Evolutionary conservation across 805 yeast genomes (phyloP).

Genomic region (Candida coquimbonensis): DNA sequence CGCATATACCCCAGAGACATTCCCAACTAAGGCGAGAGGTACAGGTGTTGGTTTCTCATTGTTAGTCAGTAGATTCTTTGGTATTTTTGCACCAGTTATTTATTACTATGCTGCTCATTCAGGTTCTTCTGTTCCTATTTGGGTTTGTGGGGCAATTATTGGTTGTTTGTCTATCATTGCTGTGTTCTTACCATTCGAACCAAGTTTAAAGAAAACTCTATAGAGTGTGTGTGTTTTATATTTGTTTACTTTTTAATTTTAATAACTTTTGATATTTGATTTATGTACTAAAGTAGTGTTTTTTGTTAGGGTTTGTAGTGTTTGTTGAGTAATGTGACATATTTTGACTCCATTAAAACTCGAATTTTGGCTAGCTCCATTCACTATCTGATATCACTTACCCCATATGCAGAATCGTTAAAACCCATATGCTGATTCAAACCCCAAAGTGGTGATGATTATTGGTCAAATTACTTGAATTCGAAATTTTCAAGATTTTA

Average conservation of each 20-base stretch:
- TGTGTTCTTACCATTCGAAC: slow-evolving; percentile 43
- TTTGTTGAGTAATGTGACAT: too few relatives aligned
- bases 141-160: slow-evolving; percentile 52
- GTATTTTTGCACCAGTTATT: slow-evolving; percentile 52
- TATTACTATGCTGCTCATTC: slow-evolving; percentile 39
- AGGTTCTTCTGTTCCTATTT: slow-evolving; percentile 51
- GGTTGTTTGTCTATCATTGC: slow-evolving; percentile 41
- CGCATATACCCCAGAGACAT: slow-evolving; percentile 62
- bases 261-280: too few relatives aligned
- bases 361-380: too few relatives aligned
- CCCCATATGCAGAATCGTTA: too few relatives aligned
- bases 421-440: too few relatives aligned
- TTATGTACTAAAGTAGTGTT: too few relatives aligned
- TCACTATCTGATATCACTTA: too few relatives aligned
- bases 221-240: slow-evolving; percentile 14
- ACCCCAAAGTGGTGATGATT: too few relatives aligned
- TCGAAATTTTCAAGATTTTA: too few relatives aligned
- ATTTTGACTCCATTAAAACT: too few relatives aligned
- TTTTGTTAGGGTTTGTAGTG: too few relatives aligned
- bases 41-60: slow-evolving; percentile 58
- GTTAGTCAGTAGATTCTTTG: slow-evolving; percentile 45
- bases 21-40: slow-evolving; percentile 46
- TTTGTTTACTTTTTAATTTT: neutral
- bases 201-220: slow-evolving; percentile 29
- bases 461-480: too few relatives aligned